Conservation (phyloP, 768 basidiomycete genomes). For the Trametes gibbosa region DNA sequence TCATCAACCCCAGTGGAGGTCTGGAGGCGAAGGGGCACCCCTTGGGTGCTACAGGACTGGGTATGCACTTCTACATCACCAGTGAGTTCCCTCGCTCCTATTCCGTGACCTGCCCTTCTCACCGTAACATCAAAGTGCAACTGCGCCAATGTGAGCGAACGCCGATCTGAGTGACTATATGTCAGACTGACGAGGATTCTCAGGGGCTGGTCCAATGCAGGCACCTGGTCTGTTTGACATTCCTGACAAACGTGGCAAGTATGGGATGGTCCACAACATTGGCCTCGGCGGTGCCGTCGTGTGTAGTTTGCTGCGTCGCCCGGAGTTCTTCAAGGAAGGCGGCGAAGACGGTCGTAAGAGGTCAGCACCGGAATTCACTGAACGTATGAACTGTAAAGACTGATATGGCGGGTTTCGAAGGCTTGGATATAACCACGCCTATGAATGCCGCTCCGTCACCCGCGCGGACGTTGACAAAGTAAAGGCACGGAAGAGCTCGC, state of each 20-base stretch:
- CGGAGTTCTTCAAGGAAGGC: constrained; percentile 70
- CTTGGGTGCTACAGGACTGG: constrained; percentile 77
- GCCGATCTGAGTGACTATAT: background rate
- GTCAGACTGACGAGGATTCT: background rate
- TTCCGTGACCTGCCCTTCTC: background rate
- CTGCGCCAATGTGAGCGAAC: constrained; percentile 55
- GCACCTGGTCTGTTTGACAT: constrained; percentile 64
- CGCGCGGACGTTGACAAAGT: constrained; percentile 70
- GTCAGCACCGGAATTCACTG: constrained; percentile 31
- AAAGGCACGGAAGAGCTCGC: constrained; percentile 62
- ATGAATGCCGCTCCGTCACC: constrained; percentile 61
- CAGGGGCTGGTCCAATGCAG: constrained; percentile 86
- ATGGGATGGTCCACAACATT: constrained; percentile 79
- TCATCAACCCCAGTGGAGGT: constrained; percentile 82
- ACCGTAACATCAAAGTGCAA: constrained; percentile 53
- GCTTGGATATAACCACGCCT: constrained; percentile 79
- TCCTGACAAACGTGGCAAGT: constrained; percentile 68
- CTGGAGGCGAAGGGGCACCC: constrained; percentile 90
- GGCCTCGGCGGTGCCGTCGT: constrained; percentile 82
- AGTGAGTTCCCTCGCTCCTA: constrained; percentile 41
- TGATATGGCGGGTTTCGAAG: constrained; percentile 32
- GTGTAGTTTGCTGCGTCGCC: constrained; percentile 70
- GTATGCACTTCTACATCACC: constrained; percentile 85
- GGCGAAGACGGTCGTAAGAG: constrained; percentile 66
- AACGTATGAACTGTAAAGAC: background rate